Evolutionary conservation across 331 rosid genomes (phyloP).

Genomic region (Prunus yedoensis): DNA sequence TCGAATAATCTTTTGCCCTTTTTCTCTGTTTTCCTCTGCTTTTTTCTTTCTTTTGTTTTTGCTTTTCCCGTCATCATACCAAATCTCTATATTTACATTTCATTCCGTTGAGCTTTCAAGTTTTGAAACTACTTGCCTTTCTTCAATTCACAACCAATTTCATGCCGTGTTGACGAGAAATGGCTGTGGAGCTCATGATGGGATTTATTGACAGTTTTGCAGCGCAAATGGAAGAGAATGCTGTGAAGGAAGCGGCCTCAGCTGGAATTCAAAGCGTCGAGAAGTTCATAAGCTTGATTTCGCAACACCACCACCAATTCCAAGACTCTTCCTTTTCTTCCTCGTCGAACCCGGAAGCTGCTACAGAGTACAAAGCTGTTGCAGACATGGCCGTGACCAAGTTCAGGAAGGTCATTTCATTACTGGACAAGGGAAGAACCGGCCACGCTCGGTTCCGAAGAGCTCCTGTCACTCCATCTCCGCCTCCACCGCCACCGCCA

Average conservation of each 20-base stretch:
- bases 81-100: background rate
- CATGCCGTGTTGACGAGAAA: conserved; percentile 14
- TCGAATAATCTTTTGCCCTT: conserved; percentile 14
- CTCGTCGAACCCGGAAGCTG: conserved; percentile 1
- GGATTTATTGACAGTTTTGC: conserved; percentile 44
- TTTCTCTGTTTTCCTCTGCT: background rate
- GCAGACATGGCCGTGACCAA: conserved; percentile 60
- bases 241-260: conserved; percentile 64
- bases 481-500: conserved; percentile 10
- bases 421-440: conserved; percentile 47
- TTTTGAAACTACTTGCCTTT: no score
- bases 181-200: conserved; percentile 67
- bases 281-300: conserved; percentile 56
- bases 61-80: conserved; percentile 25
- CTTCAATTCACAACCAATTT: background rate
- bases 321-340: conserved; percentile 1
- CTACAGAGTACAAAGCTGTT: conserved; percentile 25
- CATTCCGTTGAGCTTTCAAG: no score
- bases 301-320: conserved; percentile 23
- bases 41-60: background rate
- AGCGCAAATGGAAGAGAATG: conserved; percentile 34
- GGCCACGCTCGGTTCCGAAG: conserved; percentile 88
- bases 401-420: conserved; percentile 68
- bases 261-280: conserved; percentile 75
- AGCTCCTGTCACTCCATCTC: conserved; percentile 31